Evolutionary conservation across 148 eudicot genomes (phyloP).

Genomic region (Silene conica): DNA sequence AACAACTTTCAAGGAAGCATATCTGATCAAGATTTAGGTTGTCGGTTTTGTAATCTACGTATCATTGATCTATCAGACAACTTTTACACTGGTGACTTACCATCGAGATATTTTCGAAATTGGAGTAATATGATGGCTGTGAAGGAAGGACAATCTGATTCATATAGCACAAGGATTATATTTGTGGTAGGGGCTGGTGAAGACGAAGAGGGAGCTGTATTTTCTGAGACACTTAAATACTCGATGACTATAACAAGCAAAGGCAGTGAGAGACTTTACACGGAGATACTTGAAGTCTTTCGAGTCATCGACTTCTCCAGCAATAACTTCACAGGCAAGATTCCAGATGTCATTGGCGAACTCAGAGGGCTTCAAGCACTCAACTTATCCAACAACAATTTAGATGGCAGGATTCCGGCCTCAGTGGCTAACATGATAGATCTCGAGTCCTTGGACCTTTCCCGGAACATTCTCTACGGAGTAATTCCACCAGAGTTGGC

Average conservation of each 20-base stretch:
- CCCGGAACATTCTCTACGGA: conserved; percentile 36
- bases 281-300: conserved; percentile 10
- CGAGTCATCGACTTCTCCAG: conserved; percentile 33
- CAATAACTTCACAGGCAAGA: conserved; percentile 34
- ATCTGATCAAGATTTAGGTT: not conserved
- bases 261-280: conserved; percentile 19
- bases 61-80: conserved; percentile 41
- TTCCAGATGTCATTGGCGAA: conserved; percentile 28
- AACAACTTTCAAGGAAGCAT: conserved; percentile 38
- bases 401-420: conserved; percentile 24
- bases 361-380: conserved; percentile 30
- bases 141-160: not conserved
- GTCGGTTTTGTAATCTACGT: conserved; percentile 17
- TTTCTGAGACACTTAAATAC: not conserved
- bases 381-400: conserved; percentile 35
- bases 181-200: not conserved
- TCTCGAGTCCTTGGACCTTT: conserved; percentile 39
- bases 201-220: not conserved
- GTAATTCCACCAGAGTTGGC: conserved; percentile 31
- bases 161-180: not conserved
- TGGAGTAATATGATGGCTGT: conserved; percentile 30
- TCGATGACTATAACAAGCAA: conserved; percentile 28
- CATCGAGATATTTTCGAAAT: conserved; percentile 17
- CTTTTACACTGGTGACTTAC: conserved; percentile 28
- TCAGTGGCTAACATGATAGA: conserved; percentile 17